Evolutionary conservation across 2,329 filamentous ascomycete species (phyloP).

Genomic region (Alternaria gaisen): DNA sequence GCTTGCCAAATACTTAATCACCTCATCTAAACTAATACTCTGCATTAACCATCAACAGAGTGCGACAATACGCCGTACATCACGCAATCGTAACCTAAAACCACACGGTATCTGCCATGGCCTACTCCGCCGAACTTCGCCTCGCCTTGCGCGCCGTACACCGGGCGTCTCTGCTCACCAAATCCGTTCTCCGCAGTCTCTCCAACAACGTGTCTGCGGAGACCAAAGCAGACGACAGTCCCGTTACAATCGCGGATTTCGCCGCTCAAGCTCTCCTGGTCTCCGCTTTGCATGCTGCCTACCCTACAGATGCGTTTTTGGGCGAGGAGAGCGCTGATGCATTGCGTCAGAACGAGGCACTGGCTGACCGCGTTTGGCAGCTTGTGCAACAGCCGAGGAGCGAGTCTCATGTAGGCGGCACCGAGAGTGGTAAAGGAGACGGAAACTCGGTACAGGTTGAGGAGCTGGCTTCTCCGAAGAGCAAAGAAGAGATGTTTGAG

Average conservation of each 20-base stretch:
- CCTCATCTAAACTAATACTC: constrained; percentile 25
- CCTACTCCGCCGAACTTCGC: constrained; percentile 41
- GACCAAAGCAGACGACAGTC: constrained; percentile 66
- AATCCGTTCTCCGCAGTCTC: constrained; percentile 60
- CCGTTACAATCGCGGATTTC: constrained; percentile 71
- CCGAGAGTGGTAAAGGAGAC: constrained; percentile 37
- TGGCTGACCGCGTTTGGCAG: constrained; percentile 65
- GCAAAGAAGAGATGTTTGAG: constrained; percentile 66
- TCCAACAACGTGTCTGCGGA: constrained; percentile 58
- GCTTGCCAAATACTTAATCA: constrained; percentile 11
- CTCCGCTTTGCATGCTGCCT: constrained; percentile 61
- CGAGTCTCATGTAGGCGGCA: constrained; percentile 37
- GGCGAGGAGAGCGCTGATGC: constrained; percentile 68
- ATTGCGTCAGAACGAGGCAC: constrained; percentile 58
- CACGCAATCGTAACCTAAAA: constrained; percentile 8
- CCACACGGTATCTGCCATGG: constrained; percentile 9
- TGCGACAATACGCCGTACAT: constrained; percentile 11
- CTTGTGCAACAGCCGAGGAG: constrained; percentile 55
- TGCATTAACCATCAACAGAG: constrained; percentile 14
- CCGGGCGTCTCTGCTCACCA: constrained; percentile 66
- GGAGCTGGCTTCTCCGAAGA: constrained; percentile 49
- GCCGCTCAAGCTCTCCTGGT: constrained; percentile 70
- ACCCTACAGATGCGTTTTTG: constrained; percentile 66
- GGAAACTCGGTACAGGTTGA: constrained; percentile 14
- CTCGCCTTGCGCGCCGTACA: constrained; percentile 58